These are phyloP conservation scores for Abortiporus biennis DNA, from an alignment of 1,284 basidiomycete genomes.

Conservation along the genomic window DNA sequence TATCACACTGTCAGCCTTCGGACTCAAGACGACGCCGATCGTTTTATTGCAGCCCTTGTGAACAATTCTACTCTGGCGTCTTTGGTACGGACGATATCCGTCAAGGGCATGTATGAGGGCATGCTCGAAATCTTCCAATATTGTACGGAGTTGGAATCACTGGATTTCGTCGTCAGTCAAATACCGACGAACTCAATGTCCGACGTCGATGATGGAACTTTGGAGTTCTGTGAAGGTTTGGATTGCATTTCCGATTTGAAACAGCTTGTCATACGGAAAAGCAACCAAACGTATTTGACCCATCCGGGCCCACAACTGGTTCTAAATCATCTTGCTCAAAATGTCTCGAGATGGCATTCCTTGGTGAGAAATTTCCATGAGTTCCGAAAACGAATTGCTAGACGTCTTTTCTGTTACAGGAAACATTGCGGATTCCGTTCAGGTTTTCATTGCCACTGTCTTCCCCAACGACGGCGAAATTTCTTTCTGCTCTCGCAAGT, in stretches of 20 bases:
- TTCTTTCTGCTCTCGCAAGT: constrained; percentile 1
- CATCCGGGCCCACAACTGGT: background rate
- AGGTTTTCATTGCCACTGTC: no score
- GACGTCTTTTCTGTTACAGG: constrained; percentile 1
- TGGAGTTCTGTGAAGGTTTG: constrained; percentile 5
- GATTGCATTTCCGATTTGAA: background rate
- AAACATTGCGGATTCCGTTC: constrained; percentile 3
- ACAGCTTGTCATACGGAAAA: constrained; percentile 2
- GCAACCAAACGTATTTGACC: constrained; percentile 1
- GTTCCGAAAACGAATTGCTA: background rate
- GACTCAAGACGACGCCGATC: background rate
- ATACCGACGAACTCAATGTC: background rate
- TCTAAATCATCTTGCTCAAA: background rate
- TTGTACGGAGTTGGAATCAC: background rate
- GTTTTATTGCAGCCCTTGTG: background rate
- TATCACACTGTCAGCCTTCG: constrained; percentile 3
- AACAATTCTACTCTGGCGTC: background rate
- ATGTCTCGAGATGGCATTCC: background rate
- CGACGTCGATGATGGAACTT: background rate
- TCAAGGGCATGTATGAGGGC: background rate
- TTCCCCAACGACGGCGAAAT: background rate
- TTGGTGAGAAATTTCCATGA: constrained; percentile 1
- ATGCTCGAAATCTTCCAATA: background rate
- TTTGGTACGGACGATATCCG: background rate
- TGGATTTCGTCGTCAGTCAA: constrained; percentile 1